Base-by-base conservation (phyloP, 768 basidiomycete species). In the Trametes cingulata region DNA sequence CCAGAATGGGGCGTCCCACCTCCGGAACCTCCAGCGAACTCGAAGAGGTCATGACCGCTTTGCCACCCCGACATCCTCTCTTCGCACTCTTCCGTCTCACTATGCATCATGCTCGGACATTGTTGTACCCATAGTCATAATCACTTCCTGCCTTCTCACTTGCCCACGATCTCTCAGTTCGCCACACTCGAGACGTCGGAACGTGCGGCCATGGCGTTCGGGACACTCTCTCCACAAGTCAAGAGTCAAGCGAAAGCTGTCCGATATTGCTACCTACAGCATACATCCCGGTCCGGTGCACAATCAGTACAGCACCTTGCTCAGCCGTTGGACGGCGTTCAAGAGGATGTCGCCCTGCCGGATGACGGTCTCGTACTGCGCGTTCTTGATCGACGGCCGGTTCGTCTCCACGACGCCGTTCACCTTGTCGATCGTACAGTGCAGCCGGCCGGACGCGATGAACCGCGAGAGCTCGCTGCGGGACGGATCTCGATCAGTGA, bases 341-440 rank as follows among this genome's bases (percentile, higher is more conserved):
- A 98, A 76, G 64, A 99, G 74, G 27, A 93, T 73, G 73, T 99
- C 96, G 1, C 95, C 95, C 76, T 95, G 89, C 73, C 89, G 90
- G 52, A 99, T 82, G n/a, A 98, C 90, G 37, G 86, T 87, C 70
- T 96, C 94, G 71, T 96, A 97, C 68, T 95, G 90, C 42, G 88
- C 87, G 52, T 86, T 91, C 82, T 97, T 88, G 42, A 81, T 73
- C 45, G 85, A 80, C 4, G 84, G 81, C 58, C 93, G 80, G 48
- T 91, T 95, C 24, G 96, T 98, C 76, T 95, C 91, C 15, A 98
- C 94, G 37, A 98, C 83, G 0, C 94, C 93, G 57, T 89, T 82
- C n/a, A 98, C 96, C 68, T 93, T 92, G 79, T 98, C 95, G 60
- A 98, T 98, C 0, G 87, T 86, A 66, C 88, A 91, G 68, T 92